Conservation (phyloP, 371 early-diverging fungal genomes). For the Fennellomyces sp. region DNA sequence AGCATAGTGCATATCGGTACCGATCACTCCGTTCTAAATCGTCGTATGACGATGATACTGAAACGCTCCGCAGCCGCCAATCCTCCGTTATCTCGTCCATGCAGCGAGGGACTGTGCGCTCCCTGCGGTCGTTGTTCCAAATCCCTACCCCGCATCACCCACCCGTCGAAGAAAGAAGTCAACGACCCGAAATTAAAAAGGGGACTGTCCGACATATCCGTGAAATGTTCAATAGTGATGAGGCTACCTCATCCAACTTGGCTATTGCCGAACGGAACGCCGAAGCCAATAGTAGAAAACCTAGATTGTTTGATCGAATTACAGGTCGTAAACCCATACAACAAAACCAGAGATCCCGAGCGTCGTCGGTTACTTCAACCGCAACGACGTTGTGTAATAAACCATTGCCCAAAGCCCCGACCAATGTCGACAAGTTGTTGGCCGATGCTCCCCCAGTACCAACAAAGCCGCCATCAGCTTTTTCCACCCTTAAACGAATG, state of each 20-base stretch:
- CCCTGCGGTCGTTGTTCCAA: constrained; percentile 45
- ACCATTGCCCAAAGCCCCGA: constrained; percentile 6
- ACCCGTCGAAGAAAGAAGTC: too few species aligned
- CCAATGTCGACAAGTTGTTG: not conserved
- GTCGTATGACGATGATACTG: constrained; percentile 18
- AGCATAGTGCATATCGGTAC: constrained; percentile 21
- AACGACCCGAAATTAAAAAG: constrained; percentile 28
- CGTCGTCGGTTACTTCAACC: constrained; percentile 2
- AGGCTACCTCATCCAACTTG: not conserved
- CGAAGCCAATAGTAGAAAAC: not conserved
- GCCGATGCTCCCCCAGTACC: not conserved
- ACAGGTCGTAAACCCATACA: not conserved
- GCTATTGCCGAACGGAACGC: constrained; percentile 14
- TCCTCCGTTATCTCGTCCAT: constrained; percentile 36
- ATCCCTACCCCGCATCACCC: constrained; percentile 14
- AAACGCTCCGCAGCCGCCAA: constrained; percentile 25
- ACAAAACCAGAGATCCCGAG: constrained; percentile 2
- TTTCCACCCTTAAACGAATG: not conserved
- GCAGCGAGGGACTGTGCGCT: constrained; percentile 48
- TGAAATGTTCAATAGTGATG: constrained; percentile 23
- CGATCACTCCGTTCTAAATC: not conserved
- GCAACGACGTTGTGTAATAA: constrained; percentile 3
- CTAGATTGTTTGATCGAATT: not conserved
- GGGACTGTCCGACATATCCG: constrained; percentile 43
- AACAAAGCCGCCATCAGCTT: constrained; percentile 1